Evolutionary conservation across 148 eudicot species (phyloP).

Genomic region (Diospyros kaki): DNA sequence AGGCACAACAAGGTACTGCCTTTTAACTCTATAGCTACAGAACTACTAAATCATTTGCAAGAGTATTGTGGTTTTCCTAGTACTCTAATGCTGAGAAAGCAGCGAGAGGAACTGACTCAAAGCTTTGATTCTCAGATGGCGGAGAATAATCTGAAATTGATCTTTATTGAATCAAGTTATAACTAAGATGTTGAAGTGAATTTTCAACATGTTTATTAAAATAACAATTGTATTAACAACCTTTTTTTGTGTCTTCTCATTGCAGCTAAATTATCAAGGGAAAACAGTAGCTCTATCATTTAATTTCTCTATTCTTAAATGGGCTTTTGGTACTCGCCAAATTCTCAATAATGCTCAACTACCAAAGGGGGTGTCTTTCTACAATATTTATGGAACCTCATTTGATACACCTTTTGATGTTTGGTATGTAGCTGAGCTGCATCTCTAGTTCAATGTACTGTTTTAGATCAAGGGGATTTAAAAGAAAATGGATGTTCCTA

Average conservation of each 20-base stretch:
- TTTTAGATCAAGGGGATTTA: too few relatives aligned
- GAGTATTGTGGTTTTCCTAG: too few relatives aligned
- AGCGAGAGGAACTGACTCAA: too few relatives aligned
- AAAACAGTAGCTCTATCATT: constrained; percentile 75
- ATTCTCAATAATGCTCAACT: constrained; percentile 57
- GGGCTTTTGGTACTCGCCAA: constrained; percentile 78
- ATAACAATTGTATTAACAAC: background rate
- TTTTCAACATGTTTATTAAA: background rate
- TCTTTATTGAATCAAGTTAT: too few relatives aligned
- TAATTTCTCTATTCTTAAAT: constrained; percentile 60
- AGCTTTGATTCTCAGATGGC: too few relatives aligned
- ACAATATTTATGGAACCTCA: constrained; percentile 82
- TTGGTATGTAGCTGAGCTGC: constrained; percentile 42
- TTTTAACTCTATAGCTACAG: background rate
- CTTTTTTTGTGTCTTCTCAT: background rate
- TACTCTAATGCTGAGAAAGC: too few relatives aligned
- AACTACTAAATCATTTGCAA: background rate
- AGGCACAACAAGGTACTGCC: constrained; percentile 71
- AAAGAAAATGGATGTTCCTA: too few relatives aligned
- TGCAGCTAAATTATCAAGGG: constrained; percentile 66
- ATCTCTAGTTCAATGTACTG: too few relatives aligned
- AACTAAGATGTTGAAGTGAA: too few relatives aligned
- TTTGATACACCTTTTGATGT: constrained; percentile 92
- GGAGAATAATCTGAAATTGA: too few relatives aligned
- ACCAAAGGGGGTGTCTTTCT: constrained; percentile 69